These are phyloP conservation scores for Cytospora piceicola DNA, from an alignment of 2,329 filamentous ascomycete genomes.

Conservation along the genomic window DNA sequence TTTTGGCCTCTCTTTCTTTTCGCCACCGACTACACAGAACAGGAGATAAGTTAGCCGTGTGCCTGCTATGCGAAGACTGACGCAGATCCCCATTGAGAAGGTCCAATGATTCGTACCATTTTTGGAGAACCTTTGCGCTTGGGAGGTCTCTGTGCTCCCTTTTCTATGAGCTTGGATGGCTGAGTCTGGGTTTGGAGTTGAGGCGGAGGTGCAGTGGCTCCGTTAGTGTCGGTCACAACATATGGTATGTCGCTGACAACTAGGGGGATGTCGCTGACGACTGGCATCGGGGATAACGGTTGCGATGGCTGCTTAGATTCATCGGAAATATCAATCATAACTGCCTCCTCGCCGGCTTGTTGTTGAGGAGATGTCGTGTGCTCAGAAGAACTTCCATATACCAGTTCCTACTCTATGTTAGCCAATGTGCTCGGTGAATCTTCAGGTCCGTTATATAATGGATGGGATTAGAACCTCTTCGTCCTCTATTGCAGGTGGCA, in stretches of 20 bases:
- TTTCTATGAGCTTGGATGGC: background rate
- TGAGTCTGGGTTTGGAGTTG: constrained; percentile 5
- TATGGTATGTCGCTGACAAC: constrained; percentile 11
- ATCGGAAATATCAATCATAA: background rate
- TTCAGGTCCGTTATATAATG: background rate
- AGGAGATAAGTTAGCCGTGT: background rate
- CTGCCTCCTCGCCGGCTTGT: background rate
- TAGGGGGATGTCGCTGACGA: constrained; percentile 25
- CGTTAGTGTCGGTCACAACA: background rate
- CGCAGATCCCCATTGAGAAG: background rate
- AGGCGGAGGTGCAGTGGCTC: background rate
- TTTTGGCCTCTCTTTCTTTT: constrained; percentile 15
- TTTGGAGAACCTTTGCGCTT: constrained; percentile 21
- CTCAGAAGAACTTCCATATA: background rate
- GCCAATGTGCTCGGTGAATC: background rate
- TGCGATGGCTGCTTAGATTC: background rate
- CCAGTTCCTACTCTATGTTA: constrained; percentile 12
- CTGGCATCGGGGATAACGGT: constrained; percentile 6
- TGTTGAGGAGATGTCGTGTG: background rate
- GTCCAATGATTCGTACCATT: constrained; percentile 4
- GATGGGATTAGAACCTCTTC: background rate
- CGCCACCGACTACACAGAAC: constrained; percentile 5
- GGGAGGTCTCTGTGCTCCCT: background rate
- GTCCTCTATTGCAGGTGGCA: constrained; percentile 20
- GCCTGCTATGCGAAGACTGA: background rate